Evolutionary conservation across 83 land plant genomes (phyloP), one percentile per base, ranked within the genome.

Genomic region (Picea abies): DNA sequence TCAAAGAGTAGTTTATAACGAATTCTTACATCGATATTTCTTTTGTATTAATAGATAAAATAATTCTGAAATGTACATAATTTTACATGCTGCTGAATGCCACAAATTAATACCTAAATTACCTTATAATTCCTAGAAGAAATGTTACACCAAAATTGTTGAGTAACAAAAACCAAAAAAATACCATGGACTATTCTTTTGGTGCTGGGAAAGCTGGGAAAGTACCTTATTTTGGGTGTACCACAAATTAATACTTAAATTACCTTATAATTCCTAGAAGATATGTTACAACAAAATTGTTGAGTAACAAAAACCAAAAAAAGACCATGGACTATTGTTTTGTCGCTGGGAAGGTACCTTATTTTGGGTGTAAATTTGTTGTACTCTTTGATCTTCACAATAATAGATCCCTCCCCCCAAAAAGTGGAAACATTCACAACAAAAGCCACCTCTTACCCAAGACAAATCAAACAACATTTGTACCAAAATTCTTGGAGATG

Each of bases 71-170:
- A 41, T 72, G 4, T 8, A 20, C 76, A 39, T n/a, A 67, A 67
- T 72, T 49, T 49, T 72, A 72, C 76, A 72, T 41, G 76, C 23
- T 44, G 76, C 76, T 44, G 44, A 73, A 39, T 20, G 77, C 77
- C 77, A 9, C 77, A 73, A 44, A 72, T 72, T 41, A 72, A 32
- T 72, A 41, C 25, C 56, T 73, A 41, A 52, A 44, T 73, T 73
- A 73, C 39, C 47, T 73, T 44, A 11, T 44, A 73, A 20, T 70
- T 70, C 73, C 47, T 70, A 70, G 73, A 37, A 73, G 23, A 20
- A 44, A 73, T 73, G 19, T 73, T 73, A 44, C 77, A 73, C 26
- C n/a, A 2, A 19, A 44, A 44, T 25, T 41, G 7, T 44, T 73
- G 25, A 37, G 10, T 73, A 8, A 44, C 56, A 1, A 1, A 73